A percentile compares a stretch with the other conserved stretches of the same genome.
phyloP scores from a whole-genome alignment of 164 flowering plant genomes.

The Platanus orientalis region DNA sequence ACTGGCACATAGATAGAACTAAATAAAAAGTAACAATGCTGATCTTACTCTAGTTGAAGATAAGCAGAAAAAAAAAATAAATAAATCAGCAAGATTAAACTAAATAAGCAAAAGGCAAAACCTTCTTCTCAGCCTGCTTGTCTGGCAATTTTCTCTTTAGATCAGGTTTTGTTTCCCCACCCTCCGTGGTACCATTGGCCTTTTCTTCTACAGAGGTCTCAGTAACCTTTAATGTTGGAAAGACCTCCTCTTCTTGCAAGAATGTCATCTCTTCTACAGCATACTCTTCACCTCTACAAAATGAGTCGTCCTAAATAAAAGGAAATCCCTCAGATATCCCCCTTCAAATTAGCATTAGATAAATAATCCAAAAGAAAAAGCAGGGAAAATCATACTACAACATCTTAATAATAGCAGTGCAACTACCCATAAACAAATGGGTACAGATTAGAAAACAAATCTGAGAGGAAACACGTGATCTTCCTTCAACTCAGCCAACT shows the following conservation, averaged over 20 bases:
- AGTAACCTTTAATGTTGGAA: slow-evolving; percentile 34
- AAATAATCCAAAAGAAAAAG: too few species aligned
- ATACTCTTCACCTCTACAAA: slow-evolving; percentile 30
- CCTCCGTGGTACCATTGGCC: slow-evolving; percentile 17
- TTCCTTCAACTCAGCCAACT: too few species aligned
- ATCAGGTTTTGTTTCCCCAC: slow-evolving; percentile 30
- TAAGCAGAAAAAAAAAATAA: not conserved
- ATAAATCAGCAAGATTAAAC: not conserved
- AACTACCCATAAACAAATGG: too few species aligned
- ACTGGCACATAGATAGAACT: not conserved
- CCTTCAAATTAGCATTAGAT: too few species aligned
- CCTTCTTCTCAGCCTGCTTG: slow-evolving; percentile 63
- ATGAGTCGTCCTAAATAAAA: slow-evolving; percentile 47
- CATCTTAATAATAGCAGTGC: too few species aligned
- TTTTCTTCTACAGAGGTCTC: slow-evolving; percentile 28
- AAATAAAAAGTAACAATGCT: not conserved
- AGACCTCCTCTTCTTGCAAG: slow-evolving; percentile 73
- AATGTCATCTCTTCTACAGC: slow-evolving; percentile 69
- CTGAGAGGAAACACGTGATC: too few species aligned
- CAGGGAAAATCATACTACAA: too few species aligned
- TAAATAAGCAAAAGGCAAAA: slow-evolving; percentile 5
- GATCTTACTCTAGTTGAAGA: not conserved
- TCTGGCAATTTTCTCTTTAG: slow-evolving; percentile 71
- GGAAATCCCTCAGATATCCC: too few species aligned
- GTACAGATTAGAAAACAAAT: too few species aligned